Evolutionary conservation across 2,329 filamentous ascomycete species (phyloP).

Genomic region (Colletotrichum sp.): DNA sequence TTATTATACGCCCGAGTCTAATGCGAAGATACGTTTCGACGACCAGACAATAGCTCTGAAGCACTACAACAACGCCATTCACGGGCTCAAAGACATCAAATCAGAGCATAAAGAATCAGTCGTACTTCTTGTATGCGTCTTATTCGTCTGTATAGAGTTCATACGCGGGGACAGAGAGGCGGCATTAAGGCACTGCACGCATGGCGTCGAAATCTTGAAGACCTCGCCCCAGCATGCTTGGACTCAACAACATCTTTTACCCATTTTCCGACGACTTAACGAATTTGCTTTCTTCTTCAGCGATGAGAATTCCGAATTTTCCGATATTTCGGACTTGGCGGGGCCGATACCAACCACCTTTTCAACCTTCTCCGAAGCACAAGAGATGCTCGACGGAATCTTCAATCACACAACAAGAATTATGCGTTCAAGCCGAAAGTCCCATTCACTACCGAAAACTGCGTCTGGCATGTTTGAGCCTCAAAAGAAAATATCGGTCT

Average conservation of each 20-base stretch:
- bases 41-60: constrained; percentile 39
- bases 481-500: background rate
- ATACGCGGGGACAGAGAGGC: constrained; percentile 32
- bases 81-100: constrained; percentile 41
- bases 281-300: constrained; percentile 5
- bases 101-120: constrained; percentile 25
- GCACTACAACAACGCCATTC: constrained; percentile 56
- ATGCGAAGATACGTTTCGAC: background rate
- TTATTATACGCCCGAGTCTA: background rate
- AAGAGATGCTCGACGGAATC: background rate
- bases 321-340: constrained; percentile 14
- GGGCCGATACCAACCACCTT: background rate
- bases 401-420: background rate
- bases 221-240: constrained; percentile 1
- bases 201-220: constrained; percentile 8
- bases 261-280: constrained; percentile 1
- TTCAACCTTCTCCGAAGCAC: background rate
- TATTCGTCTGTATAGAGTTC: constrained; percentile 61
- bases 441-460: background rate
- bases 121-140: constrained; percentile 49
- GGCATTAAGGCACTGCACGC: constrained; percentile 9
- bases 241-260: constrained; percentile 5
- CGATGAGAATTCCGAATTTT: constrained; percentile 13
- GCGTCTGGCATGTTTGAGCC: background rate
- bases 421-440: background rate